These are phyloP conservation scores for Pestalotiopsis fici DNA, from an alignment of 2,329 filamentous ascomycete species.

Conservation along the genomic window DNA sequence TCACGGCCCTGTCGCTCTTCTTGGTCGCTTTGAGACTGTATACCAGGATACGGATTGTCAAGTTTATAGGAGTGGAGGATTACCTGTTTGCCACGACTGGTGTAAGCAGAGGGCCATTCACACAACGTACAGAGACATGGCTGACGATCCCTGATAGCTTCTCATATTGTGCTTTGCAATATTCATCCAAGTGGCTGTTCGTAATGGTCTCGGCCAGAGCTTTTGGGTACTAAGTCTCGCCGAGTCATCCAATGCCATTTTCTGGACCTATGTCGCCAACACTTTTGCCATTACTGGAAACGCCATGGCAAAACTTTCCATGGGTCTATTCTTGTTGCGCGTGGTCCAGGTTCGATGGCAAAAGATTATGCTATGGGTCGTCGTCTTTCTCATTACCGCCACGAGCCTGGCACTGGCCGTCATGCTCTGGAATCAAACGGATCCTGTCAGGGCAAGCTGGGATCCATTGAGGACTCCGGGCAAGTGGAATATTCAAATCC, in stretches of 20 bases:
- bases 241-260: slow-evolving; percentile 34
- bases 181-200: slow-evolving; percentile 35
- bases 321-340: slow-evolving; percentile 38
- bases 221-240: slow-evolving; percentile 32
- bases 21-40: slow-evolving; percentile 25
- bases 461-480: slow-evolving; percentile 35
- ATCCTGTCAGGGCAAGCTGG: slow-evolving; percentile 34
- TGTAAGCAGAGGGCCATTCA: slow-evolving; percentile 11
- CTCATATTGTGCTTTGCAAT: slow-evolving; percentile 34
- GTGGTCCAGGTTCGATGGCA: slow-evolving; percentile 36
- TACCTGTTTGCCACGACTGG: slow-evolving; percentile 35
- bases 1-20: slow-evolving; percentile 29
- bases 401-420: slow-evolving; percentile 32
- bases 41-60: slow-evolving; percentile 31
- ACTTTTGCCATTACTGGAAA: slow-evolving; percentile 37
- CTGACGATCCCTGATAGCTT: slow-evolving; percentile 14
- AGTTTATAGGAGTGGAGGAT: slow-evolving; percentile 36
- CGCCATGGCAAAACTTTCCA: slow-evolving; percentile 38
- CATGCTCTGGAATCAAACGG: slow-evolving; percentile 40
- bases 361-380: slow-evolving; percentile 32
- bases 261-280: slow-evolving; percentile 40
- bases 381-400: slow-evolving; percentile 29
- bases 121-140: neutral
- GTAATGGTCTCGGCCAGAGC: slow-evolving; percentile 33
- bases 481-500: slow-evolving; percentile 34